phyloP scores from a whole-genome alignment of 805 yeast genomes.

The Wickerhamomyces queroliae region DNA sequence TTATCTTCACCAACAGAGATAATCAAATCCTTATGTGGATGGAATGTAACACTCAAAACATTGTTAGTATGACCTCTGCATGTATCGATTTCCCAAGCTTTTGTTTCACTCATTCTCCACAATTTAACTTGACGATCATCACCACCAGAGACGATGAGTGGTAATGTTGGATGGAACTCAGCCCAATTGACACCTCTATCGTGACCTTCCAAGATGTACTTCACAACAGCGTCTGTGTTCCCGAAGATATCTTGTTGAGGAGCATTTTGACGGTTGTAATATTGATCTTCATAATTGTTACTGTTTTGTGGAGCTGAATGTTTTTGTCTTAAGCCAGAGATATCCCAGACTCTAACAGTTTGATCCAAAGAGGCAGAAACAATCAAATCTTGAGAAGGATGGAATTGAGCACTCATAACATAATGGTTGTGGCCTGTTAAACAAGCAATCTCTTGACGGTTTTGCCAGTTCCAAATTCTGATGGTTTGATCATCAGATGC shows the following conservation, averaged over 20 bases:
- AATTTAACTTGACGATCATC: slow-evolving; percentile 93
- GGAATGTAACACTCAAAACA: slow-evolving; percentile 85
- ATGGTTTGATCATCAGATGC: slow-evolving; percentile 98
- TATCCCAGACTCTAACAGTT: slow-evolving; percentile 99
- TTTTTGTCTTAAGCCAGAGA: slow-evolving; percentile 87
- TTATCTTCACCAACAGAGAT: slow-evolving; percentile 94
- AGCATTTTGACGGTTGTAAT: slow-evolving; percentile 44
- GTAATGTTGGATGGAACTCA: slow-evolving; percentile 93
- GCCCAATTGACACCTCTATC: slow-evolving; percentile 99
- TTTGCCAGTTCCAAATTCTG: slow-evolving; percentile 99
- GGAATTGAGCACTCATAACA: slow-evolving; percentile 97
- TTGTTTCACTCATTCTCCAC: slow-evolving; percentile 96
- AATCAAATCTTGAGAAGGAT: slow-evolving; percentile 88
- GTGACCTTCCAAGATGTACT: slow-evolving; percentile 95
- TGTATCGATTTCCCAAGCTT: slow-evolving; percentile 99
- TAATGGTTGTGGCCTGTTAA: slow-evolving; percentile 97
- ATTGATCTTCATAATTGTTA: slow-evolving; percentile 36
- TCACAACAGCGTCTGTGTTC: slow-evolving; percentile 87
- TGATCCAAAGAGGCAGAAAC: slow-evolving; percentile 96
- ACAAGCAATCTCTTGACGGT: slow-evolving; percentile 94
- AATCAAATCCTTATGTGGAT: slow-evolving; percentile 88
- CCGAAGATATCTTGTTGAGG: slow-evolving; percentile 94
- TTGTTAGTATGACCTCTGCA: slow-evolving; percentile 97
- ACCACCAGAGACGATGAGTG: slow-evolving; percentile 90
- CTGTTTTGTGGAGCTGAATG: slow-evolving; percentile 76